Base-by-base conservation (phyloP, 2,329 filamentous ascomycete genomes). In the Incumbomyces delicatus region DNA sequence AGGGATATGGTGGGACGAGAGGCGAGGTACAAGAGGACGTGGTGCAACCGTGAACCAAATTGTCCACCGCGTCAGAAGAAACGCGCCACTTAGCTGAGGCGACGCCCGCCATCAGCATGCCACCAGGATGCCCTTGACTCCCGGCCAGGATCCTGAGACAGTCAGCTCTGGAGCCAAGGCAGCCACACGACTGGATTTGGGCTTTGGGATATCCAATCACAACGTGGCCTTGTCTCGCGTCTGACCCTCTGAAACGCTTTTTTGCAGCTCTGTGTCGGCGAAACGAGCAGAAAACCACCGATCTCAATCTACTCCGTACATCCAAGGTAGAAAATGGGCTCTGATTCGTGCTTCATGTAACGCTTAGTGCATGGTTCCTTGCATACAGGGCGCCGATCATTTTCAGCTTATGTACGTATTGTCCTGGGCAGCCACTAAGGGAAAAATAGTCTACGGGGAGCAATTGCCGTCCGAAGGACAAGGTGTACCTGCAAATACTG, bases 331-430 rank as follows among this genome's bases (percentile, higher is more conserved):
- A 13, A 36, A 36, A 17, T 16, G 33, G 41, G 31, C 14, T 22
- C 14, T 37, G 31, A 44, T 44, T 44, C 41, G 41, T 44, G 31
- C 41, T 18, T 43, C 20, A 27, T 13, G 29, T 20, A 17, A 27
- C 41, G 30, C 41, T 20, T 20, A 14, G n/a, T 5, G 31, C 10
- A 16, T 27, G 41, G 41, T 44, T 36, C 41, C 41, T 44, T 44
- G 41, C 41, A 44, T 44, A 18, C 18, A 7, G 29, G 31, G 41
- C 20, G 41, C 33, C 27, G 33, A 44, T 44, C 41, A 36, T 36
- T 10, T 12, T 31, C 13, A 29, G 12, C 12, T 22, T 13, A 3
- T 14, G 6, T 5, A 4, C 13, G 4, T 12, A 4, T 35, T n/a
- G 33, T 12, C 6, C 36, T 22, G 6, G n/a, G 36, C 4, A 22